These are phyloP conservation scores for Martiniozyma abietophila DNA, from an alignment of 805 yeast species.

Conservation along the genomic window DNA sequence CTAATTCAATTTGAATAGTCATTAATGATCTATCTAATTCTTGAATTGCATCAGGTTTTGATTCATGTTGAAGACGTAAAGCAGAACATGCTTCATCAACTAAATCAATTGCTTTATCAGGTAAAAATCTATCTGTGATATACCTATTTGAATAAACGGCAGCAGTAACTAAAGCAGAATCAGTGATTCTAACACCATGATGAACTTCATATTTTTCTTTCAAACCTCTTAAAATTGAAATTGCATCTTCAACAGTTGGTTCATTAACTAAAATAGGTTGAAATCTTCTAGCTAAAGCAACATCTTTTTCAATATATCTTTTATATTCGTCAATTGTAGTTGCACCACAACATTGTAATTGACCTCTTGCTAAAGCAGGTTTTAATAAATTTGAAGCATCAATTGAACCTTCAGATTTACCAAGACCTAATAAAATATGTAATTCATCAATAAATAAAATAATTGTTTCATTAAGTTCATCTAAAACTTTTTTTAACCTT, in stretches of 20 bases:
- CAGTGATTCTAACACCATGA: constrained; percentile 93
- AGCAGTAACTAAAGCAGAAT: constrained; percentile 88
- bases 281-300: constrained; percentile 89
- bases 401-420: constrained; percentile 89
- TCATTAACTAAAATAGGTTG: constrained; percentile 82
- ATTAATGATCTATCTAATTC: constrained; percentile 80
- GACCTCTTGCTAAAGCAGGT: constrained; percentile 91
- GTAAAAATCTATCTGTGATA: constrained; percentile 82
- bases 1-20: constrained; percentile 93
- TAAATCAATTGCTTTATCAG: constrained; percentile 94
- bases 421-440: constrained; percentile 81
- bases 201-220: constrained; percentile 94
- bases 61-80: constrained; percentile 87
- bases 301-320: constrained; percentile 91
- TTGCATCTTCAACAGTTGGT: constrained; percentile 85
- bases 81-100: constrained; percentile 98
- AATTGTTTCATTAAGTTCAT: constrained; percentile 71
- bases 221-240: constrained; percentile 84
- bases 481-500: constrained; percentile 68
- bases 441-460: constrained; percentile 87
- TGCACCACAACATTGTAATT: constrained; percentile 90
- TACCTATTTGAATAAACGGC: constrained; percentile 85
- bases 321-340: constrained; percentile 91
- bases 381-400: constrained; percentile 91
- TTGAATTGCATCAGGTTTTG: constrained; percentile 91